Conservation (phyloP, 495 filamentous ascomycete species). For the Eremomyces bilateralis region DNA sequence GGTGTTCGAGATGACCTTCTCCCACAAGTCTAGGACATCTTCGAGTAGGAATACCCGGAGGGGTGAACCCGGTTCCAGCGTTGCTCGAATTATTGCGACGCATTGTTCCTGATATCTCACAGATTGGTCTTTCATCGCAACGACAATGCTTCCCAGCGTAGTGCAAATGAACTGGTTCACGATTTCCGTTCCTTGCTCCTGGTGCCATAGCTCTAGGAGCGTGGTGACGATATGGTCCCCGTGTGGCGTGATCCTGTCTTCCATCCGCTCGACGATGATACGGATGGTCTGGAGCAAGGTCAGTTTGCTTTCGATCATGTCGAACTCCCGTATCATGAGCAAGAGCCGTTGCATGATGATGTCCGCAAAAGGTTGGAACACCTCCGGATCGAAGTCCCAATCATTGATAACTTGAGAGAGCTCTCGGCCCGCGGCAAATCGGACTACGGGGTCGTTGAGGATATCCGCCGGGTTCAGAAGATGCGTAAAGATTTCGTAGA, state of each 20-base stretch:
- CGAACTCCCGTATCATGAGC: conserved; percentile 56
- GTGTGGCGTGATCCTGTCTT: conserved; percentile 45
- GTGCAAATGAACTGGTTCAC: conserved; percentile 87
- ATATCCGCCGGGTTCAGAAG: conserved; percentile 56
- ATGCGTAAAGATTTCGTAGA: conserved; percentile 79
- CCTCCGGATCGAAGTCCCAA: conserved; percentile 49
- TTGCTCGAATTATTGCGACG: conserved; percentile 55
- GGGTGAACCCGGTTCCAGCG: conserved; percentile 57
- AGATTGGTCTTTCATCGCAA: conserved; percentile 55
- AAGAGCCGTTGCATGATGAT: conserved; percentile 47
- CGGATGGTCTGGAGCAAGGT: conserved; percentile 67
- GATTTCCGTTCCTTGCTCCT: conserved; percentile 55
- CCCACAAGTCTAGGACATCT: conserved; percentile 80
- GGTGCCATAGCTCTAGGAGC: conserved; percentile 69
- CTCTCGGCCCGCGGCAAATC: conserved; percentile 72
- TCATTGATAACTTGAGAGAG: conserved; percentile 59
- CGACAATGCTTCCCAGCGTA: conserved; percentile 55
- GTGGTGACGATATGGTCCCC: conserved; percentile 60
- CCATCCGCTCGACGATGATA: conserved; percentile 58
- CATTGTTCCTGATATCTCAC: conserved; percentile 48
- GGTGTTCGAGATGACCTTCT: conserved; percentile 49
- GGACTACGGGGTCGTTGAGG: conserved; percentile 77
- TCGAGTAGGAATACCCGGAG: conserved; percentile 70
- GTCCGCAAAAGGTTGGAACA: conserved; percentile 53
- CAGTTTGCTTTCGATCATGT: conserved; percentile 67